Evolutionary conservation across 192 early-diverging fungal genomes (phyloP), one percentile per base, ranked within the genome.

Genomic region (Backusella macrospora): DNA sequence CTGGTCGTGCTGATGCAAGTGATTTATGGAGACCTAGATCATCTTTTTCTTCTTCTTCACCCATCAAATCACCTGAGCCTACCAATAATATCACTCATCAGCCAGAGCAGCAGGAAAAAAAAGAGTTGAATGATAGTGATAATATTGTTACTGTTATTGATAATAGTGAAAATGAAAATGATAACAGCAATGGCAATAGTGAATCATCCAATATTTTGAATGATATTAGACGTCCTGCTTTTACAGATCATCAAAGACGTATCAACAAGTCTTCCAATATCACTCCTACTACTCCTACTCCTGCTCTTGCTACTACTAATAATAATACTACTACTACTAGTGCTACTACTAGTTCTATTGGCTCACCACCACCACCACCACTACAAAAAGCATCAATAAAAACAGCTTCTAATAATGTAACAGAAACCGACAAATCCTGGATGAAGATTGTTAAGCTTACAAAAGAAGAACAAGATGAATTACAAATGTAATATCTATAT

Each of bases 391-490:
- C 10, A 43, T 4, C 21, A 59, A 26, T 21, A 59, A 59, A 59
- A 23, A 23, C 52, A 59, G 3, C 52, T 59, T 59, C 52, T 26
- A 59, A 59, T 59, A 59, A 59, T 26, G 52, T 59, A 26, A 59
- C 52, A 4, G 52, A 59, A 23, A 65, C 66, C 8, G 85, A 88
- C 26, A 88, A 90, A 71, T 78, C 87, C 38, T 87, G 89, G 72
- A 86, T 90, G 76, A 88, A 89, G 48, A 80, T 91, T 10, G 82
- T 90, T 12, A 87, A 90, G 37, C 76, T 91, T 67, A 82, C 88
- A n/a, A 85, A 86, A 44, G 80, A 86, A 67, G 86, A 89, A 69
- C 83, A 81, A 68, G 85, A 82, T 76, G 85, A 83, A 68, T 74
- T 89, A 34, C 64, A 77, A 65, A 62, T 65, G 71, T 70, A 78